Evolutionary conservation across 495 filamentous ascomycete species (phyloP), one percentile per base, ranked within the genome.

Genomic region (Peziza echinospora): DNA sequence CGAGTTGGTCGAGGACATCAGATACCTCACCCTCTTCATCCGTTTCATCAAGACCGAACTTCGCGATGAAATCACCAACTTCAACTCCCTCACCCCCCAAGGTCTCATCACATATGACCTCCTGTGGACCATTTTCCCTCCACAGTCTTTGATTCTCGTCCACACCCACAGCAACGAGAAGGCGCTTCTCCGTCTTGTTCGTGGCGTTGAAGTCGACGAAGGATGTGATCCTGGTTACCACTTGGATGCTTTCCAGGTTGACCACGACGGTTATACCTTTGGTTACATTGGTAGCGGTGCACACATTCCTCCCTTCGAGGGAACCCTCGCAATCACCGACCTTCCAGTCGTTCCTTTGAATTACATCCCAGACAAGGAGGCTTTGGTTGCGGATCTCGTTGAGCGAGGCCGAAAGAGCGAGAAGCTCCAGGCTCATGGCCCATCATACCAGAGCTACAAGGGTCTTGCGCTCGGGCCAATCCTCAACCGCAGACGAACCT

Each of bases 381-480:
- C 54, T 16, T 52, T 76, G 10, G 50, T 48, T 11, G 57, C 61
- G 19, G 34, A 55, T 3, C 55, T 76, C 26, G 57, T 65, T 5
- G 59, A 63, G 43, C 63, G 68, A 7, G 74, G 72, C 9, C 62
- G 62, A 49, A 47, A 56, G 13, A 77, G 72, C 49, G 65, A 72
- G 49, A 53, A 59, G 30, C 64, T 75, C 16, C n/a, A 43, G 41
- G n/a, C n/a, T n/a, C 65, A 66, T 26, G 76, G 77, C 0, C 71
- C 69, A 37, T 69, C 76, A 51, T 78, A 78, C 63, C 75, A 71
- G 52, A 57, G 65, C 6, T 80, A 79, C 53, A 60, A 67, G 19
- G 77, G 74, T 19, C 52, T 67, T 34, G 66, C 60, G 5, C 60
- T 65, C 53, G 62, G 53, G 13, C 51, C 55, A 3, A 28, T 52